Evolutionary conservation across 768 basidiomycete genomes (phyloP), one percentile per base, ranked within the genome.

Genomic region (Calvatia gigantea): DNA sequence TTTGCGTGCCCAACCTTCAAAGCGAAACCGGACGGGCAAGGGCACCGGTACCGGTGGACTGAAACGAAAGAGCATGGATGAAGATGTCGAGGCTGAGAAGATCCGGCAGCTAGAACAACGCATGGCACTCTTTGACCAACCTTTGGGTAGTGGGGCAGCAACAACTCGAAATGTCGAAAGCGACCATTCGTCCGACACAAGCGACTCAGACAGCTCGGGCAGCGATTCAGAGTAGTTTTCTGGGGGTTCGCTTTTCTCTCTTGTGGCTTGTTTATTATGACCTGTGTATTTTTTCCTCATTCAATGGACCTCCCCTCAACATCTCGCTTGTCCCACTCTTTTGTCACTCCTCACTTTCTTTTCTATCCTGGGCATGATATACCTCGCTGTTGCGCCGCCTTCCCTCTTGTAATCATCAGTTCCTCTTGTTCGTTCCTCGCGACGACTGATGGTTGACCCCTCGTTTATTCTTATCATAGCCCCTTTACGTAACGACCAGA

Each of bases 61-160:
- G 44, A 93, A 94, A 70, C 86, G 94, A 56, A 94, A 94, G 79
- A 91, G 89, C 67, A 95, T 98, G 91, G 94, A 98, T 67, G 94
- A 98, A 74, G 91, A 93, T 61, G 89, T 88, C 31, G 96, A 99
- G 73, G 89, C 91, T 6, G 94, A 93, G 75, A 93, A 95, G 77
- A 99, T 99, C 65, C 83, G 89, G 48, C 80, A 84, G 69, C 79
- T 99, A 39, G 96, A 99, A 71, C 86, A 86, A 63, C 86, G 92
- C 59, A 86, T 98, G 76, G 79, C 82, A 27, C 79, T 91, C 28
- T 95, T 98, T 68, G 88, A 94, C 49, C 76, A 83, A 58, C 77
- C 77, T 33, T 73, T 75, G 38, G 75, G 73, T 46, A 75, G 70
- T 37, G 65, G 69, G 8, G 65, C 69, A 14, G 62, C 78, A 14